These are phyloP conservation scores for Exobasidium rhododendri DNA, from an alignment of 1,284 basidiomycete species.

Conservation along the genomic window DNA sequence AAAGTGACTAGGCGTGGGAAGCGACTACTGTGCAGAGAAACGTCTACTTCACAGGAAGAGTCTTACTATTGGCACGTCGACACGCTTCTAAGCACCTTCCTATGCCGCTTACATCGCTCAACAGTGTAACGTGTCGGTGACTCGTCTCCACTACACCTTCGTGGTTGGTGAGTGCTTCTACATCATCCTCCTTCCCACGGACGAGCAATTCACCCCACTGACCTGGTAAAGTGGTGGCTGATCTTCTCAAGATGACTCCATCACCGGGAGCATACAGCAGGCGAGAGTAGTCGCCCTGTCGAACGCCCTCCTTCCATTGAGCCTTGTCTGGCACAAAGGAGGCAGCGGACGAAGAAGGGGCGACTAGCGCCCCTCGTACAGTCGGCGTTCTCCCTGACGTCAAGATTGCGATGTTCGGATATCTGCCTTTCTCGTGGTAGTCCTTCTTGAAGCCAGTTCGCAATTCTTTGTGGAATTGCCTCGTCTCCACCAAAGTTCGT, in stretches of 20 bases:
- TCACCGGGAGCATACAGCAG: constrained; percentile 43
- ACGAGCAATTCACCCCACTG: constrained; percentile 26
- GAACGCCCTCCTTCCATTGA: constrained; percentile 26
- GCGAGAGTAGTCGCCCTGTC: constrained; percentile 29
- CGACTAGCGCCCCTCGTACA: constrained; percentile 47
- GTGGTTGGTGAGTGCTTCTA: constrained; percentile 16
- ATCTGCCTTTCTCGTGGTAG: constrained; percentile 18
- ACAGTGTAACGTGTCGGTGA: constrained; percentile 43
- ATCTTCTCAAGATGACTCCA: constrained; percentile 51
- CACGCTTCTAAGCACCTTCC: constrained; percentile 14
- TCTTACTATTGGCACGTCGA: constrained; percentile 6
- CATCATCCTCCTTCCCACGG: constrained; percentile 12
- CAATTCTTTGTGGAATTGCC: constrained; percentile 42
- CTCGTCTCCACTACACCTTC: constrained; percentile 39
- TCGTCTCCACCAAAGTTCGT: constrained; percentile 31
- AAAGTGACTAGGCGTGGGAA: too few relatives aligned
- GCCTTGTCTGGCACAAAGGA: neutral
- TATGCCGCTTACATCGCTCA: constrained; percentile 37
- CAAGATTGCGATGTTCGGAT: constrained; percentile 52
- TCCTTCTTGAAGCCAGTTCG: constrained; percentile 28
- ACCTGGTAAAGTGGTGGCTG: constrained; percentile 41
- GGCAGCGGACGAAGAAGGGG: constrained; percentile 6
- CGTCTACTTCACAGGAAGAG: too few relatives aligned
- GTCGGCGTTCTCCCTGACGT: constrained; percentile 47
- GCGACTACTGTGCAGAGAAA: too few relatives aligned